phyloP scores from a whole-genome alignment of 306 rosid species.

The Fragaria iinumae region DNA sequence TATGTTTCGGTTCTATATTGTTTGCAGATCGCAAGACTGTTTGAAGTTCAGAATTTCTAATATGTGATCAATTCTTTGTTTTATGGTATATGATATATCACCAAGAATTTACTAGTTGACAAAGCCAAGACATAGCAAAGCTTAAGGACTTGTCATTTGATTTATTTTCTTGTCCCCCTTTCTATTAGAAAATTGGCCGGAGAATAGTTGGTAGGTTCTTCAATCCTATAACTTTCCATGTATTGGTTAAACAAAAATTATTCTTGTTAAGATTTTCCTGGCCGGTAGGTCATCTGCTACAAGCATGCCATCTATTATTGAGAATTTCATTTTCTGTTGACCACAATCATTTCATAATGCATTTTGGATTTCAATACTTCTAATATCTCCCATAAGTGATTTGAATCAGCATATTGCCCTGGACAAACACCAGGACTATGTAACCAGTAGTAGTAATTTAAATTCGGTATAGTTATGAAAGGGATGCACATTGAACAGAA shows the following conservation, averaged over 20 bases:
- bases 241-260: not conserved
- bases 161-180: not conserved
- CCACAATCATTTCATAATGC: not conserved
- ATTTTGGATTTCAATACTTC: not conserved
- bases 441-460: not conserved
- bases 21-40: not conserved
- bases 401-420: not conserved
- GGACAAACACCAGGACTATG: not conserved
- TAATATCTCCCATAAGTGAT: not conserved
- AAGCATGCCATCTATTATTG: slow-evolving; percentile 6
- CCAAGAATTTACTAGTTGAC: not conserved
- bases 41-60: not conserved
- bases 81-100: not conserved
- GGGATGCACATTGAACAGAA: not conserved
- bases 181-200: not conserved
- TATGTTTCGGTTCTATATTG: slow-evolving; percentile 1
- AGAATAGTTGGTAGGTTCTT: not conserved
- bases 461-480: not conserved
- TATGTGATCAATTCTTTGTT: not conserved
- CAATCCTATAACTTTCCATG: not conserved
- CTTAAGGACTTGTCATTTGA: not conserved
- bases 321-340: slow-evolving; percentile 8
- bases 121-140: not conserved
- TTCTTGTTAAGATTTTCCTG: not conserved
- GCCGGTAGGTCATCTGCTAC: not conserved